These are phyloP conservation scores for Amylocystis lapponica DNA, from an alignment of 768 basidiomycete species.

Conservation along the genomic window DNA sequence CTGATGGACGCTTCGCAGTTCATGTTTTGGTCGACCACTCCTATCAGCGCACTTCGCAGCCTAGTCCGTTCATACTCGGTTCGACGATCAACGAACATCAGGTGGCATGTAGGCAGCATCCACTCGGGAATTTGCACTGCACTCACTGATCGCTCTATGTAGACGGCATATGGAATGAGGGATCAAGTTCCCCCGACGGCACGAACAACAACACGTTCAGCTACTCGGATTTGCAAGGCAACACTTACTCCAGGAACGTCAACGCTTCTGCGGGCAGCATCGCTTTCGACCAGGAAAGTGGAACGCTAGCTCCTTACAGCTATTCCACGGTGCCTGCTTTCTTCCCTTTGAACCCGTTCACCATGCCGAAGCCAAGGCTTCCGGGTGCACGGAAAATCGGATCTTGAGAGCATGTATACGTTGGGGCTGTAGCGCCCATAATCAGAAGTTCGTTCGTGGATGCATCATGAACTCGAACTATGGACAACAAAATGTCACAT, in stretches of 20 bases:
- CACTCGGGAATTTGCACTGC: neutral
- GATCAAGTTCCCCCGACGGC: conserved; percentile 60
- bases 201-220: conserved; percentile 63
- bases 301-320: conserved; percentile 34
- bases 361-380: conserved; percentile 24
- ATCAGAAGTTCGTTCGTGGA: too few relatives aligned
- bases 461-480: too few relatives aligned
- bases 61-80: conserved; percentile 51
- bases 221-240: conserved; percentile 52
- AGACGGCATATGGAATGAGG: too few relatives aligned
- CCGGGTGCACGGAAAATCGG: conserved; percentile 29
- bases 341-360: conserved; percentile 3
- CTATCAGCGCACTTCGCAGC: conserved; percentile 52
- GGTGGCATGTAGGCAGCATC: conserved; percentile 39
- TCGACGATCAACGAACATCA: conserved; percentile 58
- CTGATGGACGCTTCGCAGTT: neutral
- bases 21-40: conserved; percentile 60
- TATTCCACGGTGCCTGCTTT: conserved; percentile 3
- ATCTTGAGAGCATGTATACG: conserved; percentile 6
- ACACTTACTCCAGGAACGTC: conserved; percentile 59
- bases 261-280: conserved; percentile 57
- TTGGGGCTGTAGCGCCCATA: neutral
- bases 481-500: too few relatives aligned
- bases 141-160: too few relatives aligned
- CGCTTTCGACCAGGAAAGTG: conserved; percentile 51